Evolutionary conservation across 306 rosid species (phyloP), one percentile per base, ranked within the genome.

Genomic region (Morella rubra): DNA sequence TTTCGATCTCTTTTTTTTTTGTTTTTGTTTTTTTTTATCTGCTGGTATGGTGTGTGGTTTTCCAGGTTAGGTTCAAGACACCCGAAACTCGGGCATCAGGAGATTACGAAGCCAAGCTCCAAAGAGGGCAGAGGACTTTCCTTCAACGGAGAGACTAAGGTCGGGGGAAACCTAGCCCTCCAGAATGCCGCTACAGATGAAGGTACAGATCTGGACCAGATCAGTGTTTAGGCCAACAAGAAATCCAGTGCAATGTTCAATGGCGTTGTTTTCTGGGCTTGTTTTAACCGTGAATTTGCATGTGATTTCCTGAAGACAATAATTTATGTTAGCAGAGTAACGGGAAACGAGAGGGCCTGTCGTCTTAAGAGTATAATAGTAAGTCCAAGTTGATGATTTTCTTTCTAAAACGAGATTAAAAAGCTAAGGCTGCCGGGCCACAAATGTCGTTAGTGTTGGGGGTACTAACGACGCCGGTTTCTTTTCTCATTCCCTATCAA

Each of bases 11-110:
- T 65, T 49, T 49, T 1, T 59, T 53, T 66, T 65, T 49, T 49
- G 1, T 53, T 66, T 65, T 49, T 49, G 1, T 6, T 3, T 41
- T 50, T 76, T 15, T 47, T 72, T 41, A 10, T 6, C 49, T 60
- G 24, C 51, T 60, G 64, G 60, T 61, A 2, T 6, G 8, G 9
- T 52, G 19, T 5, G 8, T 7, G 47, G 18, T 69, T 71, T 79
- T 46, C 24, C 84, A 84, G 89, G 73, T 59, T 42, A 67, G 70
- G 58, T n/a, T 68, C 58, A 78, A 77, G 51, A 72, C 44, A 44
- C 68, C 74, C 20, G 64, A 75, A 52, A 8, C 18, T 76, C 58
- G 76, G 68, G 18, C 40, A 20, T 76, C n/a, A 58, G 45, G 69
- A 32, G 65, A 60, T 32, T 27, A 73, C 5, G n/a, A 87, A 80